Evolutionary conservation across 768 basidiomycete species (phyloP).

Genomic region (Lentinula raphanica): DNA sequence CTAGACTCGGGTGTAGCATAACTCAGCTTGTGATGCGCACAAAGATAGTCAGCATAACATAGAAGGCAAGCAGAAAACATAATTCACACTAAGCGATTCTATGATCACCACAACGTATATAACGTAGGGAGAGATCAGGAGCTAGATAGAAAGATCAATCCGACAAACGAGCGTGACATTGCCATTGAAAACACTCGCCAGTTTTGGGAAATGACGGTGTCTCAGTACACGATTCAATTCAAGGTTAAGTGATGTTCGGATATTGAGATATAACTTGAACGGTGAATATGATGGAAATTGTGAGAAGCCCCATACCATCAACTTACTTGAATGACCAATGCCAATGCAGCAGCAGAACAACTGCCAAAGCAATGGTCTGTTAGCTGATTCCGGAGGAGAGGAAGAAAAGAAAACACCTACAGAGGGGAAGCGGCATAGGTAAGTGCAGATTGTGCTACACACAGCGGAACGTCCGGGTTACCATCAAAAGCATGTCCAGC

Average conservation of each 20-base stretch:
- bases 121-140: neutral
- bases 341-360: neutral
- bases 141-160: neutral
- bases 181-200: neutral
- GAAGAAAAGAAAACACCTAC: constrained; percentile 14
- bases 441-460: constrained; percentile 26
- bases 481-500: constrained; percentile 24
- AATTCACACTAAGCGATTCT: neutral
- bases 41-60: neutral
- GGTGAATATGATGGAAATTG: neutral
- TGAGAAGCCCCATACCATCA: neutral
- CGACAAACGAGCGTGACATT: neutral
- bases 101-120: neutral
- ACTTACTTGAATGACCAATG: constrained; percentile 4
- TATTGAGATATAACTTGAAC: neutral
- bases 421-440: constrained; percentile 29
- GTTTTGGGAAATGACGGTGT: neutral
- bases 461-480: constrained; percentile 19
- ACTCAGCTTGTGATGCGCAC: neutral
- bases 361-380: neutral
- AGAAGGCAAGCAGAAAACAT: neutral
- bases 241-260: neutral
- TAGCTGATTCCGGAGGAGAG: neutral
- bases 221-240: neutral
- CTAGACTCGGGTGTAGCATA: neutral